Evolutionary conservation across 2,329 filamentous ascomycete species (phyloP).

Genomic region (Aspergillus fijiensis): DNA sequence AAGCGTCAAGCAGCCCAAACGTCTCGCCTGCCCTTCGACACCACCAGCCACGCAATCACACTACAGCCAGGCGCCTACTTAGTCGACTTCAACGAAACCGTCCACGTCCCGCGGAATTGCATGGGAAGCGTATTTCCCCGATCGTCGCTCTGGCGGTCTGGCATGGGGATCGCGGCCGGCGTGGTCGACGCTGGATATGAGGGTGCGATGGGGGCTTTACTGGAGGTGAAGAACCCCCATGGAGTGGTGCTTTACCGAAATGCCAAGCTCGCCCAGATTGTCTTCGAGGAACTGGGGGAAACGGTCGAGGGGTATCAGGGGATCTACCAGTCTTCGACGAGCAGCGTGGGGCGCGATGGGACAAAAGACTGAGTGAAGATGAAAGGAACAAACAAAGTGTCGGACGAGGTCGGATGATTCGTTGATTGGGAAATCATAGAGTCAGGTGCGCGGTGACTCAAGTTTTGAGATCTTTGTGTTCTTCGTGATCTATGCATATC

Average conservation of each 20-base stretch:
- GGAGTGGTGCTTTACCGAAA: conserved; percentile 36
- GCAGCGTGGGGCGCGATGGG: conserved; percentile 20
- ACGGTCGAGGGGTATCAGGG: conserved; percentile 41
- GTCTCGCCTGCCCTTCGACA: conserved; percentile 17
- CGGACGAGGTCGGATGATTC: no score
- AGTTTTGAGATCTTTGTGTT: no score
- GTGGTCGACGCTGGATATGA: conserved; percentile 47
- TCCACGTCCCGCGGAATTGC: conserved; percentile 38
- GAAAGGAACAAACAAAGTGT: no score
- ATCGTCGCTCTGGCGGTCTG: conserved; percentile 44
- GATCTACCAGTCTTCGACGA: conserved; percentile 34
- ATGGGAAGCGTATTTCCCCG: conserved; percentile 44
- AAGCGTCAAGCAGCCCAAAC: conserved; percentile 22
- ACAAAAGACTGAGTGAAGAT: background rate
- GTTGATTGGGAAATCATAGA: no score
- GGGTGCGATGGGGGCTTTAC: conserved; percentile 41
- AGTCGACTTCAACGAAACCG: conserved; percentile 40
- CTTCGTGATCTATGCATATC: no score
- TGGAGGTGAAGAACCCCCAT: conserved; percentile 38
- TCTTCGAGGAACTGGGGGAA: conserved; percentile 40
- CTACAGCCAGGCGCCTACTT: conserved; percentile 35
- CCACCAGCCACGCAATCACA: conserved; percentile 14
- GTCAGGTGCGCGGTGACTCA: no score
- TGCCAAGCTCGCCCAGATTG: conserved; percentile 44
- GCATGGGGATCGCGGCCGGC: conserved; percentile 38